Percentiles rank a stretch among this genome's conserved stretches.
Conservation (phyloP, 768 basidiomycete species). For the Leucosporidium scottii region DNA sequence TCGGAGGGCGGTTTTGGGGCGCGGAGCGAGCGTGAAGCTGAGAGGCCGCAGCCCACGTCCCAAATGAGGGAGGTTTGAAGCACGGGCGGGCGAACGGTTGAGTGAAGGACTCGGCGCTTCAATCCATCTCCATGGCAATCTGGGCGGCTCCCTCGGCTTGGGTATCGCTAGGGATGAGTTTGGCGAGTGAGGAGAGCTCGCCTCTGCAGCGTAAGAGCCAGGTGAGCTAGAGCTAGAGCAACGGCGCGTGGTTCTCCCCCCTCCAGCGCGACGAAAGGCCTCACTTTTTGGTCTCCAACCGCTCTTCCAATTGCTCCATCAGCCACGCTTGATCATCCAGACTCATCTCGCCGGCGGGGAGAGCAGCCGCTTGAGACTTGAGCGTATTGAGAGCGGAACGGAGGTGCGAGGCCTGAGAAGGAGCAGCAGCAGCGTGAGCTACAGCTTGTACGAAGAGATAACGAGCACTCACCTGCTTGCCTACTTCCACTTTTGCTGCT, state of each 20-base stretch:
- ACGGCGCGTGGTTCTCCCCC: too few species aligned
- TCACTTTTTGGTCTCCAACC: neutral
- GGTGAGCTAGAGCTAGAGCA: neutral
- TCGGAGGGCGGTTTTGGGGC: too few species aligned
- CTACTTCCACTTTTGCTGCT: neutral
- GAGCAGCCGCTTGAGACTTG: neutral
- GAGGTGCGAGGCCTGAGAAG: neutral
- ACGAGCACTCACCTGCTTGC: neutral
- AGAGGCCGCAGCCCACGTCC: too few species aligned
- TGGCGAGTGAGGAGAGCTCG: neutral
- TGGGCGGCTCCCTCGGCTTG: neutral
- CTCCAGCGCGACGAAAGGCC: too few species aligned
- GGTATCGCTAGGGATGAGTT: neutral
- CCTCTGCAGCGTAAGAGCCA: neutral
- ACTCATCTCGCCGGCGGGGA: neutral
- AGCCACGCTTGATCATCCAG: neutral
- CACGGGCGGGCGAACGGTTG: too few species aligned
- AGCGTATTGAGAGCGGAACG: neutral
- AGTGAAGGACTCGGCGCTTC: too few species aligned
- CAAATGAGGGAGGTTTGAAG: too few species aligned
- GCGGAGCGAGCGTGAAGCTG: too few species aligned
- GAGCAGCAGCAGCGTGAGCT: neutral
- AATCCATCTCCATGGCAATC: conserved; percentile 1
- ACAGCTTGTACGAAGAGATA: neutral
- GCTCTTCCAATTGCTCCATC: neutral